Conservation (phyloP, 768 basidiomycete species). For the Cystobasidium onofrii region DNA sequence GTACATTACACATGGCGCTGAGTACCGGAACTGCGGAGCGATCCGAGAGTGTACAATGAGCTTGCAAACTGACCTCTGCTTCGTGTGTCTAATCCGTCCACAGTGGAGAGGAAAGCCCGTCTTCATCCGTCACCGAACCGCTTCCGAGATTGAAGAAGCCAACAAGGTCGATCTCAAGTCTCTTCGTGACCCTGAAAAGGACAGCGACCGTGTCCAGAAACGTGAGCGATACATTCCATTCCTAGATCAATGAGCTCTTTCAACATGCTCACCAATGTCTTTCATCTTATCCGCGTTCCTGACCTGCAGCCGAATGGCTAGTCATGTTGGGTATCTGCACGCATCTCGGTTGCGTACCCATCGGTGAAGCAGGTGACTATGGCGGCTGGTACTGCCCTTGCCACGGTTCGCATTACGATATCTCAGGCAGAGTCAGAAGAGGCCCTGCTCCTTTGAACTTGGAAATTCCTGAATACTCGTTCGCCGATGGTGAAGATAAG, state of each 20-base stretch:
- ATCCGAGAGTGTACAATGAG: too few relatives aligned
- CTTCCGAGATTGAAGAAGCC: constrained; percentile 86
- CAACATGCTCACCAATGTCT: too few relatives aligned
- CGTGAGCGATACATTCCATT: too few relatives aligned
- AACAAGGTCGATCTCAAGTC: constrained; percentile 71
- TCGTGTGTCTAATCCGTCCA: constrained; percentile 39
- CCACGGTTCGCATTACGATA: constrained; percentile 98
- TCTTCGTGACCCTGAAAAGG: constrained; percentile 81
- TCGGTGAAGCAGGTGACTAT: constrained; percentile 66
- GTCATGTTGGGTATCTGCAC: constrained; percentile 69
- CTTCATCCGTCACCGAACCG: constrained; percentile 93
- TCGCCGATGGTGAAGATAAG: constrained; percentile 32
- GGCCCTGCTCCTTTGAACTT: constrained; percentile 98
- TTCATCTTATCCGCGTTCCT: too few relatives aligned
- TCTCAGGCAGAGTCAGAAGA: constrained; percentile 92
- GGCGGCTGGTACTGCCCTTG: constrained; percentile 99
- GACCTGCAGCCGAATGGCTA: constrained; percentile 44
- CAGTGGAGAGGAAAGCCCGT: constrained; percentile 99
- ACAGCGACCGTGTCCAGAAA: constrained; percentile 79
- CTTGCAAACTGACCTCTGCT: too few relatives aligned
- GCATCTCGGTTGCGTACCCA: constrained; percentile 95
- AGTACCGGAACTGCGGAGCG: too few relatives aligned
- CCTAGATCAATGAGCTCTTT: too few relatives aligned
- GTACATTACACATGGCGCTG: too few relatives aligned
- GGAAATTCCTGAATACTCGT: constrained; percentile 53